Base-by-base conservation (phyloP, 306 rosid species). In the Neltuma alba region DNA sequence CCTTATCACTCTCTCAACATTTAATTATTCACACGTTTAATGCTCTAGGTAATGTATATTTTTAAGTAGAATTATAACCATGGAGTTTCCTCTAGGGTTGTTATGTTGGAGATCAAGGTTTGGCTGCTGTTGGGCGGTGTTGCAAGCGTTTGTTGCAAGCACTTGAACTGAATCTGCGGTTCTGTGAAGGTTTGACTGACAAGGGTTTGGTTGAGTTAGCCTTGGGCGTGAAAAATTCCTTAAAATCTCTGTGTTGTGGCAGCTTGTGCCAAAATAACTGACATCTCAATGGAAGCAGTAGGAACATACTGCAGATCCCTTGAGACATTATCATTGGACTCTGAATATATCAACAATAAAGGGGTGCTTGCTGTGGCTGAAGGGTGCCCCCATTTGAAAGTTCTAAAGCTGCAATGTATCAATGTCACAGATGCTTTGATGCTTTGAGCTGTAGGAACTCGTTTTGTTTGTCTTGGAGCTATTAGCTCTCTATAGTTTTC, bases 171-270 rank as follows among this genome's bases (percentile, higher is more conserved):
- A 92, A 94, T 82, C 83, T 94, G 83, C 95, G 92, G 61, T 94
- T 94, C 77, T 94, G 99, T 47, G 97, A 94, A 87, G 97, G 94
- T 73, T 86, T 94, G 88, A 94, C 92, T 6, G 97, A 94, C 63
- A 33, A 0, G 33, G 93, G 95, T 73, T 60, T 94, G 87, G 85
- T 91, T 72, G 91, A 85, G 76, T 79, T 94, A 72, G 91, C 94
- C 33, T 50, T 27, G 31, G 92, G 96, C 30, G 89, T 89, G 85
- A 93, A 91, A 7, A 91, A 85, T 57, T 90, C 97, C 18, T 84
- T 94, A 55, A 92, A 92, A 79, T 79, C 97, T 41, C 86, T 94
- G n/a, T 67, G 95, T 97, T 45, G 87, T 94, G 28, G 95, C 97
- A 14, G 99, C 93, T 38, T 94, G 98, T 80, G 89, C 94, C 37